Base-by-base conservation (phyloP, 768 basidiomycete species). In the Agaricus blazei region DNA sequence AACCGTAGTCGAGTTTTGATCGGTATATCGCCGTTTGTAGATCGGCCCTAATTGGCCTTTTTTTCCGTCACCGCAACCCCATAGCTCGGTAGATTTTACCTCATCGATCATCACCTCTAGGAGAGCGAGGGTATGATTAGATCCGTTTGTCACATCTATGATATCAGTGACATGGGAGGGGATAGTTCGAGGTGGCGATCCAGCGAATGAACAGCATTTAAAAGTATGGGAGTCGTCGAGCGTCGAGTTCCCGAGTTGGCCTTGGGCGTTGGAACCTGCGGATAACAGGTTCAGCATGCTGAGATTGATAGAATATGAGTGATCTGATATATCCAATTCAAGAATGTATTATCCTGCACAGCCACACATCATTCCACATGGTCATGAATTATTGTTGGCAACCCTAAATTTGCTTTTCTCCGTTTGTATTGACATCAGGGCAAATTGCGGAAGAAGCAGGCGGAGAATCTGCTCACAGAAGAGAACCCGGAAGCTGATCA, bases 121-220 rank as follows among this genome's bases (percentile, higher is more conserved):
- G 11, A 96, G 75, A 6, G 84, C 65, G 0, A 96, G 67, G 0
- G 93, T 86, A 63, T 96, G 93, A 59, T 90, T 92, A 2, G 90
- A 86, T 1, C 93, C 88, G 46, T 79, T 79, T 1, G 79, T 80
- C 59, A 96, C 65, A 23, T 82, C 68, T 7, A 78, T 12, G 24
- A 93, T 66, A 44, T 61, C 51, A 14, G 56, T 48, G 8, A 68
- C 64, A 24, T 63, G 60, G 15, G 51, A 23, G n/a, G 76, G 75
- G 23, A 77, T 58, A 14, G 56, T 56, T 29, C 64, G 62, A 11
- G 64, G 65, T 9, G 64, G 55, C 58, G 56, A 63, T 29, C 64
- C 67, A 14, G 48, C 57, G 52, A 82, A 80, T 5, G 64, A 67
- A 56, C 77, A 78, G n/a, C 62, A 62, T 9, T 59, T 56, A 59